Evolutionary conservation across 352 stramenopile genomes (phyloP), one percentile per base, ranked within the genome.

Genomic region (Globisporangium recalcitrans): DNA sequence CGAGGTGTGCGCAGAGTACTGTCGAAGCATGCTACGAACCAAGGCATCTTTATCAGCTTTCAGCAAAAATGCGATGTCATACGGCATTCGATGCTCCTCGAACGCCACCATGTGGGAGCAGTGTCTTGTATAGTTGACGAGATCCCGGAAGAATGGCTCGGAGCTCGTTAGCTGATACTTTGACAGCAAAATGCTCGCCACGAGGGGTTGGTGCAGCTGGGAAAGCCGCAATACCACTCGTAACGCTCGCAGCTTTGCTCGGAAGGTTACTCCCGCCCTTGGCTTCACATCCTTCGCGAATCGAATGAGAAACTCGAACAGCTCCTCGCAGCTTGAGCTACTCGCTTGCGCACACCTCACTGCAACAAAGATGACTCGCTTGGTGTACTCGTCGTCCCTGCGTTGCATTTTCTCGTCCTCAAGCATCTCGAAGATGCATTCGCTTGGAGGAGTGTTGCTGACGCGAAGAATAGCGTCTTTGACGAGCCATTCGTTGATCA

Each of bases 1-100:
- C 1, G 67, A 61, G 13, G 65, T 40, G n/a, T 62, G 46, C 0
- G 24, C 16, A 13, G 60, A 55, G 32, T 73, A 79, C 59, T 80
- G 67, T 44, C 76, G 72, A 38, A 87, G 68, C 44, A 87, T 62
- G 61, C 76, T 79, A 34, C 71, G 70, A 14, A 67, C 65, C 1
- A 89, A 58, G 0, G 69, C 54, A 44, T 72, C 74, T 61, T 89
- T 89, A 22, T 87, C 63, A 24, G 63, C 69, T 32, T 72, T 70
- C 31, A 85, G n/a, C 29, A 86, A 69, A 32, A 63, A 67, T 13
- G 26, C 11, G 27, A 83, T 68, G 51, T 85, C 74, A 24, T 77
- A 74, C 4, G 78, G 80, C 32, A 82, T 67, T 10, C 73, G 75
- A 24, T 79, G 74, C 44, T 85, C 80, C 63, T 89, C 80, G 60